A percentile compares a stretch with the other conserved stretches of the same genome.
phyloP scores from a whole-genome alignment of 225 moss, liverwort and hornwort species.

The Bryum argenteum region DNA sequence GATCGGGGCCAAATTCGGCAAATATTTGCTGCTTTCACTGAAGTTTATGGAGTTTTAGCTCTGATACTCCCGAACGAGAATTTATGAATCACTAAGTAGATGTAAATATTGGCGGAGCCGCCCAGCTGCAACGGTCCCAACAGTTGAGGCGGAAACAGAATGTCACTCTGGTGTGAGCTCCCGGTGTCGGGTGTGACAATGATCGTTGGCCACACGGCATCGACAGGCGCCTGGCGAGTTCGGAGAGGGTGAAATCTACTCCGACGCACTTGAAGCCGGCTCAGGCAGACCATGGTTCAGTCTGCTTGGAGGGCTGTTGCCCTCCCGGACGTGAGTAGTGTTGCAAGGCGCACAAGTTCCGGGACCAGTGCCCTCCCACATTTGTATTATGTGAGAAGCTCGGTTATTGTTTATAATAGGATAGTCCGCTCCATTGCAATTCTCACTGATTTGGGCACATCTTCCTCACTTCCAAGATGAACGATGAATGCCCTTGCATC shows the following conservation, averaged over 20 bases:
- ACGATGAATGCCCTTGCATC: neutral
- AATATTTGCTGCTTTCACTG: slow-evolving; percentile 43
- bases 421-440: slow-evolving; percentile 18
- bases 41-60: slow-evolving; percentile 24
- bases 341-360: slow-evolving; percentile 28
- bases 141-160: slow-evolving; percentile 6
- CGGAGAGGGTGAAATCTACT: too few relatives aligned
- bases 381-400: slow-evolving; percentile 43
- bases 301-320: neutral
- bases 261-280: too few relatives aligned
- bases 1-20: slow-evolving; percentile 36
- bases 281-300: too few relatives aligned
- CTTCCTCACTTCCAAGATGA: neutral
- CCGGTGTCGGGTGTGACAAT: neutral
- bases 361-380: slow-evolving; percentile 36
- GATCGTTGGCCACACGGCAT: neutral
- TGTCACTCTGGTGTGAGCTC: slow-evolving; percentile 25
- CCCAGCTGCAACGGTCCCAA: slow-evolving; percentile 18
- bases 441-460: neutral
- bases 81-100: slow-evolving; percentile 28
- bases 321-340: slow-evolving; percentile 11
- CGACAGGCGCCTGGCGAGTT: too few relatives aligned
- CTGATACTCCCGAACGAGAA: slow-evolving; percentile 23
- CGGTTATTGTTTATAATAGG: slow-evolving; percentile 44
- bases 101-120: slow-evolving; percentile 36